Percentiles rank a stretch among this genome's conserved stretches.
phyloP scores from a whole-genome alignment of 2,329 filamentous ascomycete species.

The Aurifilum marmelostoma region DNA sequence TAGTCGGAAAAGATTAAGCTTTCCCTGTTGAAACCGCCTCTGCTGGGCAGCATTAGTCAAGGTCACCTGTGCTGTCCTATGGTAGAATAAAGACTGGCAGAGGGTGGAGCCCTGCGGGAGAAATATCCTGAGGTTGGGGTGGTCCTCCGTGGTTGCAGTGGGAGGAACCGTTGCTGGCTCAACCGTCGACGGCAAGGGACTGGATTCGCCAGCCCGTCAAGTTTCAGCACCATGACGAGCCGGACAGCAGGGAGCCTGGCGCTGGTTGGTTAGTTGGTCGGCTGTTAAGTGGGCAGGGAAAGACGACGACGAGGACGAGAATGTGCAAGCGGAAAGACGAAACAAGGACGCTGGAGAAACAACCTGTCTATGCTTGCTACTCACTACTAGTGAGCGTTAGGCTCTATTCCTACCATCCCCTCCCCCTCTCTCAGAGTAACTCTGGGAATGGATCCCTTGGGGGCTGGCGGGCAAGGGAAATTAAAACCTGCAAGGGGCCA shows the following conservation, averaged over 20 bases:
- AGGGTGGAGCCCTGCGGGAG: slow-evolving; percentile 3
- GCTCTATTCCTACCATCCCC: background rate
- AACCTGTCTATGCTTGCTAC: background rate
- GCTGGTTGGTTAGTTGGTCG: background rate
- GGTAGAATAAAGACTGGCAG: background rate
- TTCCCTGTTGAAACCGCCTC: slow-evolving; percentile 30
- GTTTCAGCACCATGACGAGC: slow-evolving; percentile 22
- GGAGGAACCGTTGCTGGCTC: slow-evolving; percentile 11
- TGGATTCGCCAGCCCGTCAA: slow-evolving; percentile 13
- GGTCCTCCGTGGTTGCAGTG: slow-evolving; percentile 12
- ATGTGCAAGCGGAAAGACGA: slow-evolving; percentile 6
- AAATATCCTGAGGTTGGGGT: slow-evolving; percentile 6
- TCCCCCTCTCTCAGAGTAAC: background rate
- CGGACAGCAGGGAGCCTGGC: slow-evolving; percentile 13
- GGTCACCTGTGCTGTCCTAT: background rate
- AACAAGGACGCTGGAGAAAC: slow-evolving; percentile 13
- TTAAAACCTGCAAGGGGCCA: slow-evolving; percentile 11
- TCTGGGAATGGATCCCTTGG: slow-evolving; percentile 9
- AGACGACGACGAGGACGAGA: background rate
- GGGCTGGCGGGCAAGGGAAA: slow-evolving; percentile 12
- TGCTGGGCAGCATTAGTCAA: slow-evolving; percentile 10
- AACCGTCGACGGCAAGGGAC: slow-evolving; percentile 1
- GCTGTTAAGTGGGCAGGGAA: no score
- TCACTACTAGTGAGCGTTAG: background rate
- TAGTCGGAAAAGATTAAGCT: slow-evolving; percentile 18